Evolutionary conservation across 148 eudicot species (phyloP).

Genomic region (Mesembryanthemum crystallinum): DNA sequence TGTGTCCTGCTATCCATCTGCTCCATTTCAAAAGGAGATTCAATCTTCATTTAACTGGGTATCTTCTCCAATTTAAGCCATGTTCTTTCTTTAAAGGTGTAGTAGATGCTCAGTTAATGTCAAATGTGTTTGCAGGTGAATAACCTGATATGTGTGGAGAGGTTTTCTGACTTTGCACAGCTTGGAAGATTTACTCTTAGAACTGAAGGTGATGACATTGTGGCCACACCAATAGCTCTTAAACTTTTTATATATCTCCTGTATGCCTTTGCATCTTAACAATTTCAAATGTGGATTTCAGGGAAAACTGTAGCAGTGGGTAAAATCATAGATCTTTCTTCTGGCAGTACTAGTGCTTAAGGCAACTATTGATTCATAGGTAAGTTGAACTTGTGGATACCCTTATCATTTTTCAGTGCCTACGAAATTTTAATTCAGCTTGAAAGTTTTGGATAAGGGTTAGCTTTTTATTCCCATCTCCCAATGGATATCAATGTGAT

Average conservation of each 20-base stretch:
- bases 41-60: no score
- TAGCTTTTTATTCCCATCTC: no score
- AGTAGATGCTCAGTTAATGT: no score
- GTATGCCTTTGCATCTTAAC: not conserved
- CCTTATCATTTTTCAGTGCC: no score
- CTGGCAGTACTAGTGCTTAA: constrained; percentile 29
- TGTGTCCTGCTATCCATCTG: no score
- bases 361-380: constrained; percentile 33
- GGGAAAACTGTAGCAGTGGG: constrained; percentile 89
- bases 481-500: no score
- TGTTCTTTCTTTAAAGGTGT: no score
- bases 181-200: constrained; percentile 48
- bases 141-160: constrained; percentile 40
- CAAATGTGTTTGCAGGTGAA: constrained; percentile 24
- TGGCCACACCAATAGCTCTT: not conserved
- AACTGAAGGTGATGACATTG: constrained; percentile 35
- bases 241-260: not conserved
- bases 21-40: no score
- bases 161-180: constrained; percentile 39
- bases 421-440: not conserved
- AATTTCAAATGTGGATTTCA: constrained; percentile 22
- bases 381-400: not conserved
- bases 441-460: no score
- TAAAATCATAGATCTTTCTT: constrained; percentile 45
- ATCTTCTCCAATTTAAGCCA: no score